A percentile compares a stretch with the other conserved stretches of the same genome.
Evolutionary conservation across 306 rosid genomes (phyloP).

Genomic region (Gleditsia sinensis): DNA sequence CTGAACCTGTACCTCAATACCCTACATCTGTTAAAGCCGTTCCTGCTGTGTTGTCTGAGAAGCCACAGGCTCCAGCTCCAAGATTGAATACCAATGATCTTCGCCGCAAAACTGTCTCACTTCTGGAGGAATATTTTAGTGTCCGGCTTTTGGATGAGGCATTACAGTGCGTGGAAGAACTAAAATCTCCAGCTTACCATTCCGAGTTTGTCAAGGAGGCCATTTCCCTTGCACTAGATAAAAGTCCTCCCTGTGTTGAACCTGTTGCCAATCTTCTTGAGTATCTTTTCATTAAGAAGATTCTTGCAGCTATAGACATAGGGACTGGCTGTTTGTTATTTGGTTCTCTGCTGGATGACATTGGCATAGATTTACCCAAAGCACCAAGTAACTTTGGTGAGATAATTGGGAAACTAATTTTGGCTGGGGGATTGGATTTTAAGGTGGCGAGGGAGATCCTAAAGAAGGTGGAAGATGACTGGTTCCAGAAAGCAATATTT

Average conservation of each 20-base stretch:
- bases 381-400: conserved; percentile 87
- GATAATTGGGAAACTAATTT: conserved; percentile 64
- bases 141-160: conserved; percentile 84
- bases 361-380: conserved; percentile 78
- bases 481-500: conserved; percentile 59
- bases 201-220: conserved; percentile 93
- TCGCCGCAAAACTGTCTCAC: conserved; percentile 59
- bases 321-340: conserved; percentile 79
- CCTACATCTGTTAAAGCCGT: conserved; percentile 51
- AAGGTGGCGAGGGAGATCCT: conserved; percentile 72
- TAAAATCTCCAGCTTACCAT: conserved; percentile 69
- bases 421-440: conserved; percentile 68
- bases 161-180: conserved; percentile 84
- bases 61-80: conserved; percentile 56
- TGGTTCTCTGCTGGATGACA: conserved; percentile 67
- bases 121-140: conserved; percentile 81
- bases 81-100: conserved; percentile 53
- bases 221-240: conserved; percentile 75
- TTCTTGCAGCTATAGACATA: conserved; percentile 58
- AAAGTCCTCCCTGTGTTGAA: conserved; percentile 69
- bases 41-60: conserved; percentile 49
- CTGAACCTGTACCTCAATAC: conserved; percentile 54
- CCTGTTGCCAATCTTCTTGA: conserved; percentile 68
- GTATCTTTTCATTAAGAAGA: conserved; percentile 53
- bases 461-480: conserved; percentile 63